phyloP scores from a whole-genome alignment of 306 rosid species.

The Casuarina glauca region DNA sequence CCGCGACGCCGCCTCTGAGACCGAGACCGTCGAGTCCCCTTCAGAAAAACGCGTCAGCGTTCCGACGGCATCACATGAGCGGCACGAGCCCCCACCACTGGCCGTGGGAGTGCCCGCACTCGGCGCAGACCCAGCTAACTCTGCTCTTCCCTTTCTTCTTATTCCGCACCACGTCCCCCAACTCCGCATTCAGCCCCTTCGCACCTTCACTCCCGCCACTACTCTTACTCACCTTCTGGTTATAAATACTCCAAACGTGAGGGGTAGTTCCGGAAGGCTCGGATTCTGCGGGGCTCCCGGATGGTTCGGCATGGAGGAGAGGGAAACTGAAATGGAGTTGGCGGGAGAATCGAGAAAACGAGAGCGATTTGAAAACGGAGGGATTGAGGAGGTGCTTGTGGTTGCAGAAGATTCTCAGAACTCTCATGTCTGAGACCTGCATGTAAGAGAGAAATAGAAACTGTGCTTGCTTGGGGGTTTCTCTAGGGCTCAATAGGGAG shows the following conservation, averaged over 20 bases:
- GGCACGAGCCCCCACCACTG: constrained; percentile 91
- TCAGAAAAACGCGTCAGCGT: constrained; percentile 54
- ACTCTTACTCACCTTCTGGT: background rate
- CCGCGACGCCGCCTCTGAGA: constrained; percentile 49
- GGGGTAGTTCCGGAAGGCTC: background rate
- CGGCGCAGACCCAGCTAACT: constrained; percentile 62
- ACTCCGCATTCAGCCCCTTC: constrained; percentile 29
- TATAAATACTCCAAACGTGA: constrained; percentile 49
- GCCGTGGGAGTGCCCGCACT: constrained; percentile 60
- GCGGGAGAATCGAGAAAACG: constrained; percentile 34
- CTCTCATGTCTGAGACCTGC: constrained; percentile 45
- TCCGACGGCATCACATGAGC: constrained; percentile 39
- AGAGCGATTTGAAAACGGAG: constrained; percentile 8
- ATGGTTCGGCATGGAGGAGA: constrained; percentile 17
- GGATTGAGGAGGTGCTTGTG: constrained; percentile 34
- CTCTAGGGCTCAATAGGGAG: constrained; percentile 13
- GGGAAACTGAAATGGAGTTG: constrained; percentile 32
- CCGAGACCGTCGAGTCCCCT: constrained; percentile 35
- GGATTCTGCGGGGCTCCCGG: constrained; percentile 21
- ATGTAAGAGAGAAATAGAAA: constrained; percentile 6
- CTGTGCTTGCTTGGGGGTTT: background rate
- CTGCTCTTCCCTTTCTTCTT: constrained; percentile 53
- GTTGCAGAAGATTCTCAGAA: constrained; percentile 50
- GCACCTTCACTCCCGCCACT: constrained; percentile 15
- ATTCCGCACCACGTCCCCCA: constrained; percentile 17